Evolutionary conservation across 2,329 filamentous ascomycete genomes (phyloP), one percentile per base, ranked within the genome.

Genomic region (Escovopsis sp.): DNA sequence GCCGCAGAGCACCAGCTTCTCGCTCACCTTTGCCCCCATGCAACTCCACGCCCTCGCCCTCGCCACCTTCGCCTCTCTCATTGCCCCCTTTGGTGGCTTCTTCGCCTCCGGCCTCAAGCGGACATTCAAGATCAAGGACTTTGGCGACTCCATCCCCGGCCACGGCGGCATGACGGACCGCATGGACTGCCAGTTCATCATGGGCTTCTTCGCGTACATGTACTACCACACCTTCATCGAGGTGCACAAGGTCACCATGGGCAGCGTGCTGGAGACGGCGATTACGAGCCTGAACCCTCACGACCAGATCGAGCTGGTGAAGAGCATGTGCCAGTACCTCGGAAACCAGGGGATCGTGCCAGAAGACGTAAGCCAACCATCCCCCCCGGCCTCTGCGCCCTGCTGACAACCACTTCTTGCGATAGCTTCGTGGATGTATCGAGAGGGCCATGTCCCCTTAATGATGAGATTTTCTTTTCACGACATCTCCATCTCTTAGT

Each of bases 181-280:
- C 48, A 96, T 98, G 89, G 91, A 98, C 59, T 98, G 91, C 62
- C 91, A 98, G 59, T 98, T 98, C 67, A 96, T 96, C 68, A 98
- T 98, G 91, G 91, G 91, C 8, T 91, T 94, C 64, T 96, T 98
- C 56, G 78, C 89, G 12, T 96, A 87, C 68, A 88, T 98, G 75
- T 98, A 98, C 67, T 98, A 93, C 66, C 88, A 95, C 61, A 91
- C 84, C 56, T 98, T 98, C 61, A 89, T 98, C 55, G 88, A 88
- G 4, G 72, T 86, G 6, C 79, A 94, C 69, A 86, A 89, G 62
- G 79, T 83, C 34, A 86, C 73, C 44, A 80, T 94, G 18, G 91
- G 89, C 18, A 78, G 77, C 43, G 83, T 98, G 33, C 83, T 98
- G 52, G 89, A 98, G 67, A 77, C 79, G 11, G 89, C 85, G 40